Base-by-base conservation (phyloP, 176 grass and related monocot species). In the Tillandsia leiboldiana region DNA sequence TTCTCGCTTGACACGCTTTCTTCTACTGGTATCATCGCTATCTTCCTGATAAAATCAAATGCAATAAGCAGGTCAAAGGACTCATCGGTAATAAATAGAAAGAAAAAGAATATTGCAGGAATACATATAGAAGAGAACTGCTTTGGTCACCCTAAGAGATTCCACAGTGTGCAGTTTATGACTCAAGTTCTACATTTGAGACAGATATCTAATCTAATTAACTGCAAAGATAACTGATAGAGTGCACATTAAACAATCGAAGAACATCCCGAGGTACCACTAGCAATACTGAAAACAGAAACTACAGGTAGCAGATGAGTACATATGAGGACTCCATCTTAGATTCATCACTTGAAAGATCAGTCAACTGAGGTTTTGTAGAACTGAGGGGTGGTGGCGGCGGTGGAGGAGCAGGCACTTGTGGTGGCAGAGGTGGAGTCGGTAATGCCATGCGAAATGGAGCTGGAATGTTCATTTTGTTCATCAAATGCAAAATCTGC, bases 401-500 rank as follows among this genome's bases (percentile, higher is more conserved):
- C 20, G 20, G 20, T 20, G 20, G 54, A 67, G 83, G 81, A 65
- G 81, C 83, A 62, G 76, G 75, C 33, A 82, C 75, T 78, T 82
- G 82, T 24, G 80, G 82, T 11, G 86, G 86, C 50, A 96, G 69
- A 3, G 92, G 92, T 73, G 92, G 92, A 48, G 86, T 96, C 51
- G 88, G 92, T 71, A 96, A 81, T 72, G 86, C 88, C 86, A 89
- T 91, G n/a, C 94, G 74, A 90, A 97, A 97, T 74, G 94, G 93
- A 64, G 93, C 89, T 66, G 93, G 89, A 77, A 97, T 79, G 54
- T 92, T 90, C 93, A 97, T 90, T 67, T 97, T 97, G 74, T 97
- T 97, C 93, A 97, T 97, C 75, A 97, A 90, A 83, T 92, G 93
- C 65, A 97, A 79, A 14, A 97, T 85, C 92, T 91, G 79, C 73